Conservation (phyloP, 1,139 yeast species). For the Williopsis jadinii region DNA sequence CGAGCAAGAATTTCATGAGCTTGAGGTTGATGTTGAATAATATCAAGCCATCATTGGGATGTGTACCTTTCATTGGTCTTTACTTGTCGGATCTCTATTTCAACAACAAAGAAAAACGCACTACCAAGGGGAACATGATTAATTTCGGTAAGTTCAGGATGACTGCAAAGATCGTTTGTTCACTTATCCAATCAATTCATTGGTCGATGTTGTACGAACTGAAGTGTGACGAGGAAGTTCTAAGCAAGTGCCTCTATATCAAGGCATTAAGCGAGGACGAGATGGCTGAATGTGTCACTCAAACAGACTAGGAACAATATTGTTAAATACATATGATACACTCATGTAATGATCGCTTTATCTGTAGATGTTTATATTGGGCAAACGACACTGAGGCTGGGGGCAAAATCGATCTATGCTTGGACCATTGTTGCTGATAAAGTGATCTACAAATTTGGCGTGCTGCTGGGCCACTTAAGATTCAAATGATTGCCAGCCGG, state of each 20-base stretch:
- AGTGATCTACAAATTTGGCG: no score
- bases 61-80: constrained; percentile 85
- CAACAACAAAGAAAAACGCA: constrained; percentile 65
- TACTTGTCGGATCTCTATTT: constrained; percentile 77
- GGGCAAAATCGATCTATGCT: no score
- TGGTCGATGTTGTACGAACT: constrained; percentile 67
- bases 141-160: constrained; percentile 77
- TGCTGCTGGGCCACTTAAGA: no score
- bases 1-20: constrained; percentile 57
- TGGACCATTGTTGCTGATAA: no score
- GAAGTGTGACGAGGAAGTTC: constrained; percentile 46
- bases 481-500: no score
- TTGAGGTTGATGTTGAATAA: constrained; percentile 58
- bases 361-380: no score
- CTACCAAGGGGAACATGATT: constrained; percentile 34
- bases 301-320: no score
- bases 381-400: no score
- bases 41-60: constrained; percentile 66
- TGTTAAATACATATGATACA: no score
- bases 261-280: constrained; percentile 73
- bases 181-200: constrained; percentile 74
- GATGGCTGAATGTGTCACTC: constrained; percentile 40
- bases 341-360: no score
- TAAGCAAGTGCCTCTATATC: constrained; percentile 79
- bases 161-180: constrained; percentile 71